phyloP scores from a whole-genome alignment of 768 basidiomycete species.

The Leccinum olivaceopallidum region DNA sequence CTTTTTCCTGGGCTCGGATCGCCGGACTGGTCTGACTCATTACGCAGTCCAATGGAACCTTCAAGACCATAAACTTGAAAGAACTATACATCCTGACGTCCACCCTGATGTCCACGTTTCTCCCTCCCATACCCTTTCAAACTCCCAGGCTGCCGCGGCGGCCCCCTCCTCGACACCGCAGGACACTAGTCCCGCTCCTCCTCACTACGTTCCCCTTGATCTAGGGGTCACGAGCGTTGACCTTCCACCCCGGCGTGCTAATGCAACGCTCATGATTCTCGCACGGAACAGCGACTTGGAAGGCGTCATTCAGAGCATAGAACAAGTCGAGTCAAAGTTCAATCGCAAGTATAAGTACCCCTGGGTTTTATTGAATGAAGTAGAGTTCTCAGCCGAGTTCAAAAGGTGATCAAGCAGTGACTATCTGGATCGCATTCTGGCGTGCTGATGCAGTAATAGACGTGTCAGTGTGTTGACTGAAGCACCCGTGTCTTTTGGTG shows the following conservation, averaged over 20 bases:
- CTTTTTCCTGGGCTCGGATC: slow-evolving; percentile 23
- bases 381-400: slow-evolving; percentile 54
- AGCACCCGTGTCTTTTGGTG: slow-evolving; percentile 50
- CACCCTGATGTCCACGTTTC: not conserved
- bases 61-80: slow-evolving; percentile 1
- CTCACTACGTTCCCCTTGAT: slow-evolving; percentile 6
- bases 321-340: slow-evolving; percentile 57
- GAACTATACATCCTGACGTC: not conserved
- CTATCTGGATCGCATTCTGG: not conserved
- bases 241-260: slow-evolving; percentile 36
- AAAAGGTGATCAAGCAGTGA: slow-evolving; percentile 35
- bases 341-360: slow-evolving; percentile 60
- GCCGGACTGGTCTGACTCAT: not conserved
- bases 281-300: slow-evolving; percentile 50
- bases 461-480: slow-evolving; percentile 39
- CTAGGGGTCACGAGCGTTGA: not conserved
- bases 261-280: slow-evolving; percentile 61
- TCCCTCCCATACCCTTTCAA: not conserved
- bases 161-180: not conserved
- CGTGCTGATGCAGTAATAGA: slow-evolving; percentile 26
- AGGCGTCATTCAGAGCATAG: slow-evolving; percentile 48
- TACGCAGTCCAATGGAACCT: slow-evolving; percentile 5
- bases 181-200: not conserved
- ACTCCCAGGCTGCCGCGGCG: not conserved
- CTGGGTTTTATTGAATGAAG: slow-evolving; percentile 66